Percentiles rank a stretch among this genome's conserved stretches.
Conservation (phyloP, 345 rosid genomes). For the Camelina laxa region DNA sequence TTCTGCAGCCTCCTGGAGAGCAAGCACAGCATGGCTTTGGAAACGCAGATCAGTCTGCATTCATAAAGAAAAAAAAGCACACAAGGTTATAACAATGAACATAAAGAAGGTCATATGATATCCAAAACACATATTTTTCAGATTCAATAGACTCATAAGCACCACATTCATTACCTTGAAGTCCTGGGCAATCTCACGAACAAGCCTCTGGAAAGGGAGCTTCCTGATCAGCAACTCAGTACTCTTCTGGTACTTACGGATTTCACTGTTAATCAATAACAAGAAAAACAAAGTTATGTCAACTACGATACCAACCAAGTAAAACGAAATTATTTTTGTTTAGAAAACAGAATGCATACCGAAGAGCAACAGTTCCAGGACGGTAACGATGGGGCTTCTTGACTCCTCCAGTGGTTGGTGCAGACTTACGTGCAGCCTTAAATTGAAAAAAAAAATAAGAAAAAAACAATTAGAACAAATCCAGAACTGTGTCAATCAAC, state of each 20-base stretch:
- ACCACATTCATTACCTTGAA: conserved; percentile 53
- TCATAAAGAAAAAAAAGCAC: not conserved
- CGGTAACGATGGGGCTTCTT: conserved; percentile 96
- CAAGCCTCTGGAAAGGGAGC: conserved; percentile 94
- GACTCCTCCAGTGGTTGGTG: conserved; percentile 94
- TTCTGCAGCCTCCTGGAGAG: conserved; percentile 93
- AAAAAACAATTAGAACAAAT: not conserved
- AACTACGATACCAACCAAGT: not conserved
- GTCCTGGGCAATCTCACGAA: conserved; percentile 97
- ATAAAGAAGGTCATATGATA: not conserved
- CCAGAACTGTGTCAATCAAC: not conserved
- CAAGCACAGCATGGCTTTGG: conserved; percentile 91
- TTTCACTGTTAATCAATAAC: conserved; percentile 54
- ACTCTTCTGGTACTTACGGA: conserved; percentile 96
- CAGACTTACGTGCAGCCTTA: conserved; percentile 95
- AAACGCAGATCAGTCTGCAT: conserved; percentile 81
- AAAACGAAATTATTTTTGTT: too few relatives aligned
- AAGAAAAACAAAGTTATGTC: not conserved
- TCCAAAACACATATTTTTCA: too few relatives aligned
- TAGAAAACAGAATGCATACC: conserved; percentile 47
- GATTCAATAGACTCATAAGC: not conserved
- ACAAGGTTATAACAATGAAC: not conserved
- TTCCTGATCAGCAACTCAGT: conserved; percentile 94
- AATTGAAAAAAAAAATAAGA: not conserved
- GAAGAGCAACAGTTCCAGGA: conserved; percentile 94